phyloP scores from a whole-genome alignment of 306 rosid species.

The Glycine soja region DNA sequence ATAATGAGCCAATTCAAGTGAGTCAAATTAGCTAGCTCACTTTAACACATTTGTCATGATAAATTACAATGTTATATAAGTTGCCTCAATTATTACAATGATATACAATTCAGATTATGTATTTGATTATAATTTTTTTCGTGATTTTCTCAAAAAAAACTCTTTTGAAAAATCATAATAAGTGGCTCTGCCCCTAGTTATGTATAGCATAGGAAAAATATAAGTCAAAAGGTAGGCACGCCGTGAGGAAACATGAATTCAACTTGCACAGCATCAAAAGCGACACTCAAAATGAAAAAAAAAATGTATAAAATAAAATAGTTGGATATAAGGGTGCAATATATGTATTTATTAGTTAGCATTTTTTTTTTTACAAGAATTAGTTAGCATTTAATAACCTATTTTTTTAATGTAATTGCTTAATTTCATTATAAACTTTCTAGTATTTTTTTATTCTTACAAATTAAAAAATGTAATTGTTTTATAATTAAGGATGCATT shows the following conservation, averaged over 20 bases:
- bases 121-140: neutral
- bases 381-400: no score
- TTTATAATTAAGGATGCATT: neutral
- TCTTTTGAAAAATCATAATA: neutral
- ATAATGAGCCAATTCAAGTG: no score
- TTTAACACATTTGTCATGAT: no score
- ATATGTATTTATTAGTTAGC: no score
- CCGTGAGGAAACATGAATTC: conserved; percentile 7
- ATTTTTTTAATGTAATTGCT: neutral
- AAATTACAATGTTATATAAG: no score
- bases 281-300: neutral
- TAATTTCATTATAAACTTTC: no score
- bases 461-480: neutral
- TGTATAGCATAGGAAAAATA: neutral
- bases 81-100: no score
- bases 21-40: no score
- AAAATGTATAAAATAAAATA: neutral
- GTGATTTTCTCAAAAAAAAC: neutral
- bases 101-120: no score
- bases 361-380: no score
- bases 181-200: neutral
- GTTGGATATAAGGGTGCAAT: neutral
- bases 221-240: conserved; percentile 7
- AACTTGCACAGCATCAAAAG: neutral
- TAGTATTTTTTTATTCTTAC: no score